Evolutionary conservation across 805 yeast genomes (phyloP).

Genomic region (Monosporozyma siamensis): DNA sequence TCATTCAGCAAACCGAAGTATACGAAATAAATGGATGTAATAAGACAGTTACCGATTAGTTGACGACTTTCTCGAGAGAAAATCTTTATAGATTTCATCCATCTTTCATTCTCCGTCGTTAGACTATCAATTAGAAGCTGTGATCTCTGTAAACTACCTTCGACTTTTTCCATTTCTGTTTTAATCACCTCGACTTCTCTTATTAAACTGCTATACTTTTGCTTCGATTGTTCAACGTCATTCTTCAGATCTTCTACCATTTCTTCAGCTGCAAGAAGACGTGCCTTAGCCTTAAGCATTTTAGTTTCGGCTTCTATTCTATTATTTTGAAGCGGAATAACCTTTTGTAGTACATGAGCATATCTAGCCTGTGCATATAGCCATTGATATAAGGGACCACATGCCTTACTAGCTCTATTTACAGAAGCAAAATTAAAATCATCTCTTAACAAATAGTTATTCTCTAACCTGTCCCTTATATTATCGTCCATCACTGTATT

Average conservation of each 20-base stretch:
- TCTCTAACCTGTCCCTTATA: slow-evolving; percentile 48
- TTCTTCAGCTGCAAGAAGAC: slow-evolving; percentile 64
- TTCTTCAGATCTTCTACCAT: slow-evolving; percentile 69
- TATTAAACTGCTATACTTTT: slow-evolving; percentile 60
- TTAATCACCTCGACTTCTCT: slow-evolving; percentile 72
- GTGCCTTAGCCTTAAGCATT: slow-evolving; percentile 53
- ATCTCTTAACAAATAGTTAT: slow-evolving; percentile 48
- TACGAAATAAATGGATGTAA: slow-evolving; percentile 52
- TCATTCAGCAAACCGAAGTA: slow-evolving; percentile 56
- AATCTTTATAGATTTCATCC: slow-evolving; percentile 52
- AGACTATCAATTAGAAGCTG: slow-evolving; percentile 51
- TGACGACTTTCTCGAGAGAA: slow-evolving; percentile 39
- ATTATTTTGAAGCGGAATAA: slow-evolving; percentile 68
- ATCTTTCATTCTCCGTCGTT: slow-evolving; percentile 58
- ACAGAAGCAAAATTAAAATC: slow-evolving; percentile 66
- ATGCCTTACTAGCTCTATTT: slow-evolving; percentile 85
- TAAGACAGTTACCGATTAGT: slow-evolving; percentile 55
- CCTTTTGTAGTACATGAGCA: slow-evolving; percentile 54
- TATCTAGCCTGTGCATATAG: slow-evolving; percentile 82
- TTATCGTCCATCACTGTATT: slow-evolving; percentile 46
- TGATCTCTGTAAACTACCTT: slow-evolving; percentile 53
- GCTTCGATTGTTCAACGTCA: slow-evolving; percentile 60
- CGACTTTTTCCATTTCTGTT: slow-evolving; percentile 55
- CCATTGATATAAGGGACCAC: slow-evolving; percentile 89
- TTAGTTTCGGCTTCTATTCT: slow-evolving; percentile 50